Evolutionary conservation across 805 yeast species (phyloP).

Genomic region (Tetrapisispora namnaoensis): DNA sequence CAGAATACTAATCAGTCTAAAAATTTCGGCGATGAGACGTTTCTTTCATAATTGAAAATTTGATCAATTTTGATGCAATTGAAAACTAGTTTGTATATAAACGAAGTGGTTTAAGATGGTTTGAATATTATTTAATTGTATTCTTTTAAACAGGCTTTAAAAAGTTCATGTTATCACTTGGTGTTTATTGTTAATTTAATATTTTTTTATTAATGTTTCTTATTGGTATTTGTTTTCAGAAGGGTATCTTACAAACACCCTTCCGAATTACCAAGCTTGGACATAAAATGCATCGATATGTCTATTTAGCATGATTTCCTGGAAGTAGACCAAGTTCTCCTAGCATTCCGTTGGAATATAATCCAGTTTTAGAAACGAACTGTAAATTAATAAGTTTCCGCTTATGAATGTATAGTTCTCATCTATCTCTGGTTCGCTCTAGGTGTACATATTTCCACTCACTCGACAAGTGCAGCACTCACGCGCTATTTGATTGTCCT

Average conservation of each 20-base stretch:
- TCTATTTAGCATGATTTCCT: slow-evolving; percentile 22
- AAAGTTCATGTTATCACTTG: no score
- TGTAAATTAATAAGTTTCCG: background rate
- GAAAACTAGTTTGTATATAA: background rate
- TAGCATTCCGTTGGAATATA: slow-evolving; percentile 9
- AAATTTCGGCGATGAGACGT: slow-evolving; percentile 1
- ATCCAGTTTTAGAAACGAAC: slow-evolving; percentile 1
- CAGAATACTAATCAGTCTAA: background rate
- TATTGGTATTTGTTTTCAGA: background rate
- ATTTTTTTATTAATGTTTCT: background rate
- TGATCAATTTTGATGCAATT: no score
- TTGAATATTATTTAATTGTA: no score
- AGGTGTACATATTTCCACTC: slow-evolving; percentile 4
- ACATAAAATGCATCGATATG: slow-evolving; percentile 19
- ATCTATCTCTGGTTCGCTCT: slow-evolving; percentile 4
- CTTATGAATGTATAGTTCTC: background rate
- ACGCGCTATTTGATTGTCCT: no score
- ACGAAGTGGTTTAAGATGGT: background rate
- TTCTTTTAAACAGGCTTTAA: no score
- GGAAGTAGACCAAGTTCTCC: slow-evolving; percentile 22
- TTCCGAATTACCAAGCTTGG: slow-evolving; percentile 29
- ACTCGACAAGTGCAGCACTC: background rate
- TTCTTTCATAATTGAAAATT: background rate
- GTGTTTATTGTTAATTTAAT: no score
- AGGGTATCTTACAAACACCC: slow-evolving; percentile 10